Evolutionary conservation across 2,329 filamentous ascomycete species (phyloP), one percentile per base, ranked within the genome.

Genomic region (Pseudohalonectria lignicola): DNA sequence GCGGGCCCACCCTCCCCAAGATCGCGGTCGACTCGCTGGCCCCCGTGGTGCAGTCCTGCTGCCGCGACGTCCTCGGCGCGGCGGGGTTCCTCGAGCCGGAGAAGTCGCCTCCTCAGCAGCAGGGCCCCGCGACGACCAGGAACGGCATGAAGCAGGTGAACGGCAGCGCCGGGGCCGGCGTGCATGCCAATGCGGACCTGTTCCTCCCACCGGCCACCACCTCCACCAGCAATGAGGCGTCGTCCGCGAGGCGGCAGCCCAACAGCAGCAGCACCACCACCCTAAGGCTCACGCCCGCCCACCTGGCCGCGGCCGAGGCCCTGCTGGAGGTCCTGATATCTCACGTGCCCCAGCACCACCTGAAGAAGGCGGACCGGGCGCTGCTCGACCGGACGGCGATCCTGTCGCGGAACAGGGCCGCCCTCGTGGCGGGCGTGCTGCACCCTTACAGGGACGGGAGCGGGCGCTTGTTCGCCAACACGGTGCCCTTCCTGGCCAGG

Each of bases 311-410:
- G 9, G 83, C 86, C 1, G 61, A 63, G 11, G 46, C 53, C 6
- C 68, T 95, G 13, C 66, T 95, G 11, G 66, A 75, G 4, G 49
- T 66, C 5, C 57, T 85, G 1, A 65, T 93, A 16, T 69, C 69
- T 15, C 66, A 68, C 41, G 59, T 92, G 3, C 77, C 81, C 2
- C 74, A 82, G 40, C 66, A 76, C 36, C 68, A 76, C 52, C 60
- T 94, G 28, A 73, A 82, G n/a, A 74, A 80, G 8, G 74, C 82
- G 2, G 54, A 86, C 16, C 79, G 90, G 37, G 74, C 79, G 10
- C 75, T 86, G 35, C 68, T 94, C 44, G 86, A 95, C 52, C 82
- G 84, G 45, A 85, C 84, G 3, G 82, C 86, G 16, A 81, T 94
- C 40, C 62, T 94, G 17, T 73, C 69, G 5, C 68, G 71, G 42